Base-by-base conservation (phyloP, 2,329 filamentous ascomycete species). In the Diaporthe amygdali region DNA sequence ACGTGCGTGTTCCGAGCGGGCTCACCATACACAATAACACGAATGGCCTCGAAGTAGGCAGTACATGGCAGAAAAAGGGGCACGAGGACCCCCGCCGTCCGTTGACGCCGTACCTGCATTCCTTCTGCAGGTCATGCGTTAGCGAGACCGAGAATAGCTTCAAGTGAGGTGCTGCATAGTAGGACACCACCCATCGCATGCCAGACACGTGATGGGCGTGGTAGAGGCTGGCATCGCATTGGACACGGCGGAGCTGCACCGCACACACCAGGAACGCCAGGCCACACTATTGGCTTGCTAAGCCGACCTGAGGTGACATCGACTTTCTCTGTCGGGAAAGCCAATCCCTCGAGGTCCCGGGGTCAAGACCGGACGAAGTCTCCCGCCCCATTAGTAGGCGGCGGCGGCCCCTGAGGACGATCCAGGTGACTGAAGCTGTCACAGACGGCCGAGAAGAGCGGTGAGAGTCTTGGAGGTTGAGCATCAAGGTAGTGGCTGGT, bases 101-200 rank as follows among this genome's bases (percentile, higher is more conserved):
- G 44, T 44, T 64, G 59, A 44, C 59, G 59, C 52, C 69, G 69
- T 71, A 68, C 69, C 69, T 71, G 69, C 69, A 68, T 71, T 47
- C 46, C 44, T 37, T 34, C 64, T 71, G 64, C 64, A 63, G 37
- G 46, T 61, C 46, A 59, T 68, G 69, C 49, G 59, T 69, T 47
- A 75, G 74, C 73, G 72, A 54, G 51, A 67, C 64, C 59, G 52
- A 63, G 59, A 64, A 64, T 64, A 49, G 59, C 59, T 25, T 49
- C 30, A n/a, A 47, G 30, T 20, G 41, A 63, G 59, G 41, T 49
- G 59, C 20, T 49, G 59, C 41, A 64, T 30, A 30, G 69, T 22
- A 37, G 52, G 54, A 20, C 51, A 49, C 66, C 52, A 39, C 46
- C 56, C 51, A 47, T 17, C 41, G 46, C 63, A n/a, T 14, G 46